A percentile compares a stretch with the other conserved stretches of the same genome.
These are phyloP conservation scores for Monosporascus sp. DNA, from an alignment of 2,329 filamentous ascomycete genomes.

Conservation along the genomic window DNA sequence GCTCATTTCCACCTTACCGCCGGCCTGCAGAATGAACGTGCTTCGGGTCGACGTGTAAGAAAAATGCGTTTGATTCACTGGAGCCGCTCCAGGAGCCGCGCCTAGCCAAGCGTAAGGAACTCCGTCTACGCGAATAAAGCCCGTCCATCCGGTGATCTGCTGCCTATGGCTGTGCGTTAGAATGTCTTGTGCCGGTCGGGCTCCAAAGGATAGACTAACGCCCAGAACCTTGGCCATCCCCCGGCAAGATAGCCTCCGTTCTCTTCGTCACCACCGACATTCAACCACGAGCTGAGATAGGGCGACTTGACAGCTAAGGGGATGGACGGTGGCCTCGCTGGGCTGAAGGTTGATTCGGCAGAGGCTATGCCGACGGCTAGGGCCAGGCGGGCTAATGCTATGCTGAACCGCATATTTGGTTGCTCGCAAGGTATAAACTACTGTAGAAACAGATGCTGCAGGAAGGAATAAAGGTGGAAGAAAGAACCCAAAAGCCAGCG, in stretches of 20 bases:
- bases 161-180: slow-evolving; percentile 33
- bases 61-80: slow-evolving; percentile 56
- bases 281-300: slow-evolving; percentile 67
- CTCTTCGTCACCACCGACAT: slow-evolving; percentile 54
- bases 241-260: slow-evolving; percentile 64
- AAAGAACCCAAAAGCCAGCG: not conserved
- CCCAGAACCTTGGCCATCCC: slow-evolving; percentile 64
- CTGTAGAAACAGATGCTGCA: not conserved
- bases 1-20: slow-evolving; percentile 54
- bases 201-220: slow-evolving; percentile 35
- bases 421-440: too few relatives aligned
- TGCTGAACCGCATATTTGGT: slow-evolving; percentile 21
- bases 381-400: slow-evolving; percentile 19
- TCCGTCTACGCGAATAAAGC: slow-evolving; percentile 64
- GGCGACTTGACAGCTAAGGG: slow-evolving; percentile 71
- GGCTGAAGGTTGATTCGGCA: slow-evolving; percentile 51
- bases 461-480: not conserved
- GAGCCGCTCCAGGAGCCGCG: slow-evolving; percentile 37
- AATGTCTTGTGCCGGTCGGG: not conserved
- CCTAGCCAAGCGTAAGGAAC: slow-evolving; percentile 64
- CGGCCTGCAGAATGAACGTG: slow-evolving; percentile 63
- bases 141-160: slow-evolving; percentile 58
- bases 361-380: slow-evolving; percentile 21
- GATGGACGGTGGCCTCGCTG: slow-evolving; percentile 60
- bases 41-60: slow-evolving; percentile 69